These are phyloP conservation scores for Wallacemonas sp. DNA, from an alignment of 208 protist genomes.

Conservation along the genomic window DNA sequence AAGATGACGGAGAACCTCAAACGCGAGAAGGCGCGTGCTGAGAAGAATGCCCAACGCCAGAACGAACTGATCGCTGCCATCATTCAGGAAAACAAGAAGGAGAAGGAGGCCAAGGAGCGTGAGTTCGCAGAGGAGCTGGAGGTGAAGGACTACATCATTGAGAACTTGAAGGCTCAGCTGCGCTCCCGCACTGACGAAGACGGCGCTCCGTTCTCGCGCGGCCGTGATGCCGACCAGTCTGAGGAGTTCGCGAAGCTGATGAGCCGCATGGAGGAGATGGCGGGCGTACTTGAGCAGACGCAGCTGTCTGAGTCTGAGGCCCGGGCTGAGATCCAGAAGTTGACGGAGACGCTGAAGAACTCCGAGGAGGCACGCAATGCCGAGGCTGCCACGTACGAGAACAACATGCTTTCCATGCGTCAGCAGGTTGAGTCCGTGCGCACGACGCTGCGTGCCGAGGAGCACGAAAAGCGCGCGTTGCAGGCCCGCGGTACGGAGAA, in stretches of 20 bases:
- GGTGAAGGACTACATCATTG: constrained; percentile 80
- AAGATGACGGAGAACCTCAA: constrained; percentile 63
- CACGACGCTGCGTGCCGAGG: constrained; percentile 67
- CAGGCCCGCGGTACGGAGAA: constrained; percentile 33
- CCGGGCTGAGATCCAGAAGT: constrained; percentile 51
- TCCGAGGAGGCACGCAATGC: constrained; percentile 70
- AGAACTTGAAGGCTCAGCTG: constrained; percentile 71
- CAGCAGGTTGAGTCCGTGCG: constrained; percentile 66
- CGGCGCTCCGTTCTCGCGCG: constrained; percentile 29
- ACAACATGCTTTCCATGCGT: constrained; percentile 58
- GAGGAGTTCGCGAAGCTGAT: constrained; percentile 73
- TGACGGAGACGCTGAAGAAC: constrained; percentile 63
- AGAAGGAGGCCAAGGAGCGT: constrained; percentile 86
- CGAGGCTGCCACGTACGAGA: constrained; percentile 71
- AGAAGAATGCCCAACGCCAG: constrained; percentile 65
- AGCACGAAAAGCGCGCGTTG: constrained; percentile 55
- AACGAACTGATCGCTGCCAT: constrained; percentile 85
- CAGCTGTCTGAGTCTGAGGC: constrained; percentile 72
- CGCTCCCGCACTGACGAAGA: constrained; percentile 47
- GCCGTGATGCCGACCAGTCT: constrained; percentile 43
- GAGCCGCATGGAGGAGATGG: constrained; percentile 82
- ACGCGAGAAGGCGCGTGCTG: constrained; percentile 55
- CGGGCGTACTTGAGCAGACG: constrained; percentile 62
- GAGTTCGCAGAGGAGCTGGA: constrained; percentile 81
- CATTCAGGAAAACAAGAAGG: constrained; percentile 82